Percentiles rank a stretch among this genome's conserved stretches.
Conservation (phyloP, 2,329 filamentous ascomycete species). For the Aspergillus thermomutatus region DNA sequence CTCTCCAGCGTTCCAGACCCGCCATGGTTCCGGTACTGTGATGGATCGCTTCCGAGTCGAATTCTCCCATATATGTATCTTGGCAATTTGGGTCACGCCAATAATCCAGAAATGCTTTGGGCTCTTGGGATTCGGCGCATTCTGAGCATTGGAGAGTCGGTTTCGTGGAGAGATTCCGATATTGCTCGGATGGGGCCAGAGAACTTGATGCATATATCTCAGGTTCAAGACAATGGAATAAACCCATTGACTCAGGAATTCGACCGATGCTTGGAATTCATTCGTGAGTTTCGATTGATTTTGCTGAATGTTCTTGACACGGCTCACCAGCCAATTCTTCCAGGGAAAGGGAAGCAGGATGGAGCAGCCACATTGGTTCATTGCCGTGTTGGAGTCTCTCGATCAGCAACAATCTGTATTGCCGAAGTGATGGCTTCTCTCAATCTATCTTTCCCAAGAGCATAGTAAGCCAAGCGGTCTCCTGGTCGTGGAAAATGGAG, state of each 20-base stretch:
- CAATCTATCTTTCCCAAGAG: conserved; percentile 78
- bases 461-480: conserved; percentile 60
- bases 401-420: conserved; percentile 96
- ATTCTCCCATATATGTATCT: conserved; percentile 94
- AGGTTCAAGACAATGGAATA: conserved; percentile 94
- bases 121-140: conserved; percentile 82
- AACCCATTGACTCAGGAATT: conserved; percentile 88
- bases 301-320: background rate
- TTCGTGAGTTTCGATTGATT: conserved; percentile 62
- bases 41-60: conserved; percentile 86
- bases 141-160: conserved; percentile 85
- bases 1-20: conserved; percentile 51
- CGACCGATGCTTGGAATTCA: conserved; percentile 80
- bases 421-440: conserved; percentile 92
- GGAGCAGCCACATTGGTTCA: conserved; percentile 88
- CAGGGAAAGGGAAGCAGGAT: conserved; percentile 74
- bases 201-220: conserved; percentile 76
- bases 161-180: conserved; percentile 73
- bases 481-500: background rate
- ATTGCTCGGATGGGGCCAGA: conserved; percentile 70
- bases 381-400: conserved; percentile 91
- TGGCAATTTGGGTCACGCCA: conserved; percentile 88
- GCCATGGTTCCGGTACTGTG: conserved; percentile 75
- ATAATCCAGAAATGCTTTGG: conserved; percentile 79
- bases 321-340: conserved; percentile 6